Evolutionary conservation across 2,329 filamentous ascomycete species (phyloP).

Genomic region (Biscogniauxia marginata): DNA sequence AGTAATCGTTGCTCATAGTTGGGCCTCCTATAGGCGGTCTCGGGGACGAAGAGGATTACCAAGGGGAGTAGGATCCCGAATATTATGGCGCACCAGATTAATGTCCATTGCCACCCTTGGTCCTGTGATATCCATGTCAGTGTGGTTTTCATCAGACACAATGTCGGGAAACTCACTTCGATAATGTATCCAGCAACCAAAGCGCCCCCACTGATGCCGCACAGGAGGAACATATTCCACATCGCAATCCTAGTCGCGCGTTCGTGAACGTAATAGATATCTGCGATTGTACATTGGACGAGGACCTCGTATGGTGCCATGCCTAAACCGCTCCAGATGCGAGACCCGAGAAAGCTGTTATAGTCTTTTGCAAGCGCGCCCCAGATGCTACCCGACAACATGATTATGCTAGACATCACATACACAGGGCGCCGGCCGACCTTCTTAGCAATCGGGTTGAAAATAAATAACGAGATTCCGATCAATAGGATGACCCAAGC

Average conservation of each 20-base stretch:
- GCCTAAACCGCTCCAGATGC: slow-evolving; percentile 46
- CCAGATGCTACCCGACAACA: slow-evolving; percentile 50
- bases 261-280: slow-evolving; percentile 47
- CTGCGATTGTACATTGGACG: slow-evolving; percentile 50
- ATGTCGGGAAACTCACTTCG: slow-evolving; percentile 19
- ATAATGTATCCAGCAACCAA: slow-evolving; percentile 43
- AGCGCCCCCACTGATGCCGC: slow-evolving; percentile 41
- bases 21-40: slow-evolving; percentile 46
- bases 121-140: slow-evolving; percentile 18
- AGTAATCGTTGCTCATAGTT: slow-evolving; percentile 20
- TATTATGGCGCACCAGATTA: slow-evolving; percentile 47
- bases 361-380: slow-evolving; percentile 43
- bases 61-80: slow-evolving; percentile 42
- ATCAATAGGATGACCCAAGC: slow-evolving; percentile 49
- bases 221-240: slow-evolving; percentile 41
- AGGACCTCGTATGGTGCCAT: slow-evolving; percentile 53
- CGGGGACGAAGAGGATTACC: slow-evolving; percentile 48
- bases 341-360: slow-evolving; percentile 43
- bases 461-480: slow-evolving; percentile 47
- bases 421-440: slow-evolving; percentile 51
- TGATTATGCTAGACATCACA: slow-evolving; percentile 44
- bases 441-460: slow-evolving; percentile 51
- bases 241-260: slow-evolving; percentile 42
- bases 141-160: not conserved
- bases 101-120: slow-evolving; percentile 44